Evolutionary conservation across 2,329 filamentous ascomycete species (phyloP), one percentile per base, ranked within the genome.

Genomic region (Sporothrix inflata): DNA sequence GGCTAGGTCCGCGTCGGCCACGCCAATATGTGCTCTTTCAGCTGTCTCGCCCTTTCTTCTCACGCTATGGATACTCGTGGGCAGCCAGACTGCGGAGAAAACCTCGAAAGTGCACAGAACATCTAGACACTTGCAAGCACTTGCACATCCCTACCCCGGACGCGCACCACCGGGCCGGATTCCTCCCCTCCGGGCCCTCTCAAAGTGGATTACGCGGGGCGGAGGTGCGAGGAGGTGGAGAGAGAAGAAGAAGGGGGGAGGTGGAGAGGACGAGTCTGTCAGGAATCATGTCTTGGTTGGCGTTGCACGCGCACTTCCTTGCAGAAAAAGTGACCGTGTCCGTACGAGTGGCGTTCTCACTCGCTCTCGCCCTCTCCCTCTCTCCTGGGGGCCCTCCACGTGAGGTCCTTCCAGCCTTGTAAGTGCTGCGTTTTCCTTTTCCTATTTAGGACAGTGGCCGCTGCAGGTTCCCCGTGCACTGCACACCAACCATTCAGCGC

Each of bases 131-230:
- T 49, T 45, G 40, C 40, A 45, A 12, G 14, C 5, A 16, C 1
- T 21, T 49, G 47, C 19, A 38, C 27, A 16, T 42, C n/a, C n/a
- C 60, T 42, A 42, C 34, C 60, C 38, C 60, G 60, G 60, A 63
- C 55, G 16, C 60, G 60, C 34, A 42, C 60, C 60, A 24, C 60
- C 61, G 61, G 21, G 11, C 38, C 60, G 60, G 60, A 65, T 21
- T 65, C 38, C 38, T 65, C 38, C 40, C 16, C 60, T 65, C 60
- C 38, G 60, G n/a, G 11, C n/a, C 40, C 60, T n/a, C 60, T 47
- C 21, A 65, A 65, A 66, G 61, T 11, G 42, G 40, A 45, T 12
- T 24, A 42, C 11, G 47, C 19, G 19, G 19, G n/a, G 24, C n/a
- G 21, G 38, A 11, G 21, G 11, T 27, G 19, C 21, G 19, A 57